Evolutionary conservation across 2,329 filamentous ascomycete species (phyloP).

Genomic region (Orbilia quercus): DNA sequence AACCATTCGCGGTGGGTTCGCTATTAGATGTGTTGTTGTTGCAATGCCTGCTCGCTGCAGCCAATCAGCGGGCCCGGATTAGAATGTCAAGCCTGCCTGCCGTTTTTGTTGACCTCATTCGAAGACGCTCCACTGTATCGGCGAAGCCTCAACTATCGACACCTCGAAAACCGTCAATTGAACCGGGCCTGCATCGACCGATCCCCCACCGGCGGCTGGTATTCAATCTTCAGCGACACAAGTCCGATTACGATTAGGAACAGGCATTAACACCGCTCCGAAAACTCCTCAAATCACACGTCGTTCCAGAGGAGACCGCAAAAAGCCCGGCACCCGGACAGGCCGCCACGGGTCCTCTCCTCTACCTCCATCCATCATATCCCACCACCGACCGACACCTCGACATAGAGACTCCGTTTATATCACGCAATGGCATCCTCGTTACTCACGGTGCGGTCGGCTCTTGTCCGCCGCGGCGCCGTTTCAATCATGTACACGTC

Average conservation of each 20-base stretch:
- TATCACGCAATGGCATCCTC: slow-evolving; percentile 65
- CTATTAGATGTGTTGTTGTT: slow-evolving; percentile 49
- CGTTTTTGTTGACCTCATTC: slow-evolving; percentile 54
- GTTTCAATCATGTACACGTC: slow-evolving; percentile 63
- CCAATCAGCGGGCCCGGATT: slow-evolving; percentile 50
- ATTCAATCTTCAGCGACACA: slow-evolving; percentile 20
- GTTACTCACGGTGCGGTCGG: slow-evolving; percentile 64
- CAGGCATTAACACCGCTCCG: slow-evolving; percentile 21
- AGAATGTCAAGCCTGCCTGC: slow-evolving; percentile 39
- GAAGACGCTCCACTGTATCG: slow-evolving; percentile 42
- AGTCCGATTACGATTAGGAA: slow-evolving; percentile 33
- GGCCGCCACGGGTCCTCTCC: slow-evolving; percentile 15
- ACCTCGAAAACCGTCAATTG: slow-evolving; percentile 37
- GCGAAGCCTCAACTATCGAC: slow-evolving; percentile 32
- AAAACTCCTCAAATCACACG: slow-evolving; percentile 16
- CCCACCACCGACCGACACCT: background rate
- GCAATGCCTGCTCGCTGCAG: slow-evolving; percentile 21
- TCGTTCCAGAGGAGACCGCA: slow-evolving; percentile 1
- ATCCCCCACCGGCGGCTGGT: slow-evolving; percentile 9
- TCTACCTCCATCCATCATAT: background rate
- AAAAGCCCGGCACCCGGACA: slow-evolving; percentile 9
- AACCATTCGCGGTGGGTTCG: no score
- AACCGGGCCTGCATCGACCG: slow-evolving; percentile 10
- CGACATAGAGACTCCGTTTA: slow-evolving; percentile 10
- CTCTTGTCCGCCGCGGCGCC: slow-evolving; percentile 61